Base-by-base conservation (phyloP, 176 grass and related monocot species). In the Poa annua region DNA sequence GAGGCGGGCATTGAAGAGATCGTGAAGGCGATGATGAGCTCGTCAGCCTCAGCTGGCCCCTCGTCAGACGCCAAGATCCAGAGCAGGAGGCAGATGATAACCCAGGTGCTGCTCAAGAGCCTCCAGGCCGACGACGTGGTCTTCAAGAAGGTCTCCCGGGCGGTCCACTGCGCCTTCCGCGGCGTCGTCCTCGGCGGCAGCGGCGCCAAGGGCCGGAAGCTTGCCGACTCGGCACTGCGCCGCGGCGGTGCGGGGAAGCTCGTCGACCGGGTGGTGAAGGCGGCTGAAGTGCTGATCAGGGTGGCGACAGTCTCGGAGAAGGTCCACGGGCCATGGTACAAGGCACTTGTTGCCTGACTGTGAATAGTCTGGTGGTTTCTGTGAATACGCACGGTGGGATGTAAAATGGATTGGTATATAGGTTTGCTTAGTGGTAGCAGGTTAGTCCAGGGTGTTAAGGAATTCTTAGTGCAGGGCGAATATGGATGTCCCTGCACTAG, bases 321-420 rank as follows among this genome's bases (percentile, higher is more conserved):
- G 33, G 92, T 96, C 61, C 93, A 99, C 25, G 91, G 89, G 8
- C 91, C 85, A 6, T 98, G 96, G 96, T 98, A 96, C 76, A 88
- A 85, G 26, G 83, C 82, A 8, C 80, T 88, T 54, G 81, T 88
- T 54, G 79, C 80, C 32, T 85, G 80, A 89, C 81, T 93, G 33
- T 86, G 76, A 90, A 62, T 72, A 70, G 24, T 71, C 44, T 64
- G 55, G 19, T 80, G 44, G 25, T n/a, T 42, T 73, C 62, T 89
- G 80, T 89, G 84, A 79, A 89, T 88, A 84, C 70, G 48, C 0
- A 50, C 48, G 13, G 48, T 50, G 48, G 48, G 48, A 14, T 50
- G 48, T 50, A 16, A 50, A 50, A 12, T 49, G 47, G 47, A 49
- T 49, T 49, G 47, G 47, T 49, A 45, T 45, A 45, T 45, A 45